Evolutionary conservation across 768 basidiomycete genomes (phyloP).

Genomic region (Phaeolepiota aurea): DNA sequence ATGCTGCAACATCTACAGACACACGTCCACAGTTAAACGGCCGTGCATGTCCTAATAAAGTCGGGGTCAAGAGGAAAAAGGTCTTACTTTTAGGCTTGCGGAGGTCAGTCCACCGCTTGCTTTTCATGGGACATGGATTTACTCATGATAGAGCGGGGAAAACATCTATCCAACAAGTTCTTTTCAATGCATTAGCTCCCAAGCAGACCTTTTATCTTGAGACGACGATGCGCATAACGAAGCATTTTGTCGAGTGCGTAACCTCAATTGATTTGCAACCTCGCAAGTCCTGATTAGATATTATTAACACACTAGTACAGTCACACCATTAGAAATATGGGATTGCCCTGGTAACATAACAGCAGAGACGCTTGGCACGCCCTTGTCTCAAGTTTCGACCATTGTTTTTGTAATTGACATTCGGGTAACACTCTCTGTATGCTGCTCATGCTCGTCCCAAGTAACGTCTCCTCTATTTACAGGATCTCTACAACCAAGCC

Average conservation of each 20-base stretch:
- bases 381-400: constrained; percentile 72
- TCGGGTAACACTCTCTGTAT: constrained; percentile 40
- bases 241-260: constrained; percentile 73
- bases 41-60: constrained; percentile 14
- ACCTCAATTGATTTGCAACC: not conserved
- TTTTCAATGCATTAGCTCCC: constrained; percentile 78
- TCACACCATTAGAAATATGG: constrained; percentile 92
- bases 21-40: constrained; percentile 19
- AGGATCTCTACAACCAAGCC: constrained; percentile 83
- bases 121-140: not conserved
- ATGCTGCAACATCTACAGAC: constrained; percentile 22
- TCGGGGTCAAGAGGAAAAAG: constrained; percentile 43
- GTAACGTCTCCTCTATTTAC: constrained; percentile 4
- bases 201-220: constrained; percentile 90
- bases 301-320: constrained; percentile 47
- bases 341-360: constrained; percentile 87
- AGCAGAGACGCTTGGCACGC: constrained; percentile 66
- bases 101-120: constrained; percentile 29
- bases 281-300: not conserved
- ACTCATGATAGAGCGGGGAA: constrained; percentile 70
- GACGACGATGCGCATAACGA: constrained; percentile 70
- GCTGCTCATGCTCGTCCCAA: constrained; percentile 15
- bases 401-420: constrained; percentile 95
- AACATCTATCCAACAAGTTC: constrained; percentile 82
- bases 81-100: constrained; percentile 67